A percentile compares a stretch with the other conserved stretches of the same genome.
phyloP scores from a whole-genome alignment of 2,329 filamentous ascomycete genomes.

The Talaromyces amestolkiae region DNA sequence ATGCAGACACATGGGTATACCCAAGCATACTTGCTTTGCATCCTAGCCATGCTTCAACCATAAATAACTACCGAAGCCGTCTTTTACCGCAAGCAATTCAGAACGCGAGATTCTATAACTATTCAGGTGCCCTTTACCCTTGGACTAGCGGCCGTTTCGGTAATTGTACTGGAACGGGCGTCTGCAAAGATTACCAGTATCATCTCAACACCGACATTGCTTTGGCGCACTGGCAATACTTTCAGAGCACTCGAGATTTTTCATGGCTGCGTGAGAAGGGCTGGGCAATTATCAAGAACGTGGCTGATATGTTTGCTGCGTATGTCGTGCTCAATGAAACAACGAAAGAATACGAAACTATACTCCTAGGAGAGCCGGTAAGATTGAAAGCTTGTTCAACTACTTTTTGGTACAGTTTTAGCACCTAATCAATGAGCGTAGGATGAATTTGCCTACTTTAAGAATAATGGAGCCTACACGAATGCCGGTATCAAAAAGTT shows the following conservation, averaged over 20 bases:
- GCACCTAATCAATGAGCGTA: not conserved
- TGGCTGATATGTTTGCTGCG: constrained; percentile 52
- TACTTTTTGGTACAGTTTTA: not conserved
- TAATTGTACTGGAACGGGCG: constrained; percentile 58
- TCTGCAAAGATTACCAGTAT: constrained; percentile 64
- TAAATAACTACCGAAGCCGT: constrained; percentile 59
- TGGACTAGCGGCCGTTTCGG: constrained; percentile 62
- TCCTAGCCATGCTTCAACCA: constrained; percentile 55
- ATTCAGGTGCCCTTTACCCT: constrained; percentile 56
- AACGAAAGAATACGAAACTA: constrained; percentile 41
- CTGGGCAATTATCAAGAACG: constrained; percentile 57
- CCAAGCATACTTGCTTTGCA: constrained; percentile 58
- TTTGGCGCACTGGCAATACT: constrained; percentile 55
- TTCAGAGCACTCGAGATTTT: constrained; percentile 53
- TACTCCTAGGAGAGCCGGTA: constrained; percentile 64
- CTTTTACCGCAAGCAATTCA: constrained; percentile 49
- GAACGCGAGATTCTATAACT: constrained; percentile 53
- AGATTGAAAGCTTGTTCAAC: not conserved
- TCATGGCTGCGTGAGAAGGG: constrained; percentile 50
- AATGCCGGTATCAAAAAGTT: constrained; percentile 54
- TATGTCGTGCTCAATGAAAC: constrained; percentile 52
- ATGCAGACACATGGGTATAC: constrained; percentile 59
- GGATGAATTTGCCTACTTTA: constrained; percentile 60
- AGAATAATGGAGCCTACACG: constrained; percentile 62
- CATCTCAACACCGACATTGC: constrained; percentile 64